Percentiles rank a stretch among this genome's conserved stretches.
phyloP scores from a whole-genome alignment of 2,329 filamentous ascomycete genomes.

The Colletotrichum tropicicola region DNA sequence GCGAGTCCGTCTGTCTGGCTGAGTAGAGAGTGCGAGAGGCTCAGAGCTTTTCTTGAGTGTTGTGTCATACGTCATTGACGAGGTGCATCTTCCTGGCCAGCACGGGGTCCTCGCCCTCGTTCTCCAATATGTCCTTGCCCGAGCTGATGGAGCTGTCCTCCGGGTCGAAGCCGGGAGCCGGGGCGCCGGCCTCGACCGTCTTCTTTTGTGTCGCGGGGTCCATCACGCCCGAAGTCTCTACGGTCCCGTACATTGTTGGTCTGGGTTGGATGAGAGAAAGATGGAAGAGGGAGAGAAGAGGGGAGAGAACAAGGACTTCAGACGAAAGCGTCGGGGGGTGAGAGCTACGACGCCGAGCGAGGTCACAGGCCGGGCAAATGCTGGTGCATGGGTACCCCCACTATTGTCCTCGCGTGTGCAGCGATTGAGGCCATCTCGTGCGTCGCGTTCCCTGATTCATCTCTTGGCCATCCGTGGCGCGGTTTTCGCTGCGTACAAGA shows the following conservation, averaged over 20 bases:
- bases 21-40: neutral
- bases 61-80: constrained; percentile 67
- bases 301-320: neutral
- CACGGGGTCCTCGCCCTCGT: constrained; percentile 68
- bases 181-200: constrained; percentile 5
- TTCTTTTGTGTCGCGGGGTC: constrained; percentile 14
- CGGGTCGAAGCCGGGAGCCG: neutral
- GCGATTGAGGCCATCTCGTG: constrained; percentile 5
- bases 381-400: neutral
- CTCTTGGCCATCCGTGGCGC: neutral
- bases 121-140: constrained; percentile 61
- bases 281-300: neutral
- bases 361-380: neutral
- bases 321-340: constrained; percentile 5
- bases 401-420: neutral
- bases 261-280: neutral
- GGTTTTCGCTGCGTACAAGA: neutral
- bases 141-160: constrained; percentile 18
- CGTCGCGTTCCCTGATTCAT: neutral
- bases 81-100: constrained; percentile 74
- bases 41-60: neutral
- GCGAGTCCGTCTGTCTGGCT: neutral
- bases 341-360: neutral
- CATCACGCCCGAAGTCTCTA: neutral
- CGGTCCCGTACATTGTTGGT: neutral